Conservation (phyloP, 352 stramenopile species). For the Plasmopara halstedii region DNA sequence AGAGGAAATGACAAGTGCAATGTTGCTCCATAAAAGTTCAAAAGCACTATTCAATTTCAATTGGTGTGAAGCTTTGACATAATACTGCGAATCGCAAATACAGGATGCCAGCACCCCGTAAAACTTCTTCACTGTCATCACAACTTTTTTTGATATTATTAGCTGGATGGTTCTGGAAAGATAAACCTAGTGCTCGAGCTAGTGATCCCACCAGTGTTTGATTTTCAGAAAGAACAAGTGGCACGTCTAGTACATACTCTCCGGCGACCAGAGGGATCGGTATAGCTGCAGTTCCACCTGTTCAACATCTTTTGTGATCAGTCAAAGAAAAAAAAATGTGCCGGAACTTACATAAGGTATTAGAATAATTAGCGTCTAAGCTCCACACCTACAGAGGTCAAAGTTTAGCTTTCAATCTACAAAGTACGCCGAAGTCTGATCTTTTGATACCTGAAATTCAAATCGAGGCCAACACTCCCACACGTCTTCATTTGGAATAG, state of each 20-base stretch:
- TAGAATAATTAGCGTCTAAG: slow-evolving; percentile 30
- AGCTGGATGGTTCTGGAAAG: no score
- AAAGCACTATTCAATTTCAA: no score
- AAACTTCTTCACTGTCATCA: neutral
- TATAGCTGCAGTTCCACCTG: slow-evolving; percentile 30
- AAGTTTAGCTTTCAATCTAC: neutral
- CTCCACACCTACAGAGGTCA: slow-evolving; percentile 25
- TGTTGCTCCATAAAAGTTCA: no score
- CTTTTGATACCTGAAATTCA: slow-evolving; percentile 25
- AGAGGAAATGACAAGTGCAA: no score
- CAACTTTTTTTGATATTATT: neutral
- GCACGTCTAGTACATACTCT: slow-evolving; percentile 41
- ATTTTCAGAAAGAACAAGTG: slow-evolving; percentile 16
- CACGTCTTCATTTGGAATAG: neutral
- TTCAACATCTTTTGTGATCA: neutral
- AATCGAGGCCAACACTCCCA: slow-evolving; percentile 33
- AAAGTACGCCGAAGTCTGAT: no score
- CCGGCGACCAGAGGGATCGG: slow-evolving; percentile 24
- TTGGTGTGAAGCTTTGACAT: neutral
- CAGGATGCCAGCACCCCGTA: slow-evolving; percentile 16
- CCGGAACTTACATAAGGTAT: slow-evolving; percentile 27
- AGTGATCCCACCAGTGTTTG: slow-evolving; percentile 15
- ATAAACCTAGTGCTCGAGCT: slow-evolving; percentile 14
- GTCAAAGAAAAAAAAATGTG: neutral
- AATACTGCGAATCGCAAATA: slow-evolving; percentile 32